Conservation (phyloP, 257 asterid species). For the Nicotiana tomentosiformis region DNA sequence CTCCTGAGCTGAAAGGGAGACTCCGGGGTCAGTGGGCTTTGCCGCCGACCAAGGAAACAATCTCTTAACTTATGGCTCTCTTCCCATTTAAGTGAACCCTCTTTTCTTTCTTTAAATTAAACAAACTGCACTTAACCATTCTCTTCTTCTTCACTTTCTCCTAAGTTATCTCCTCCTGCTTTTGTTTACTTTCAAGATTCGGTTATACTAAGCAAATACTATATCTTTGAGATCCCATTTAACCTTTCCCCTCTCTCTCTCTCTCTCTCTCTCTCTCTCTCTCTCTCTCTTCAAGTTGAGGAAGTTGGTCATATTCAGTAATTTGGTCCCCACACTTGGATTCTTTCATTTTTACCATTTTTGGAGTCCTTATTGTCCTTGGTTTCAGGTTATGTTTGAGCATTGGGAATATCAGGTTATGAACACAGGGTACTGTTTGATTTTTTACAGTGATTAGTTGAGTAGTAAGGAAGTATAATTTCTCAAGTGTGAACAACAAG, state of each 20-base stretch:
- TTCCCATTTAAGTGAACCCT: slow-evolving; percentile 48
- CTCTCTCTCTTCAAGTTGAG: slow-evolving; percentile 24
- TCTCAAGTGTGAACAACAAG: slow-evolving; percentile 11
- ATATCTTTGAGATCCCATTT: slow-evolving; percentile 47
- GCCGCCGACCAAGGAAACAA: slow-evolving; percentile 92
- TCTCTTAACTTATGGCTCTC: slow-evolving; percentile 41
- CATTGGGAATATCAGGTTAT: slow-evolving; percentile 35
- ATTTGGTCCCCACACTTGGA: slow-evolving; percentile 62
- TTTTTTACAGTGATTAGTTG: slow-evolving; percentile 34
- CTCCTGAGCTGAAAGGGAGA: slow-evolving; percentile 74
- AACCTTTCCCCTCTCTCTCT: slow-evolving; percentile 2
- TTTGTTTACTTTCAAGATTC: slow-evolving; percentile 60
- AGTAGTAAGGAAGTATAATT: slow-evolving; percentile 29
- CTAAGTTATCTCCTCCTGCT: slow-evolving; percentile 20
- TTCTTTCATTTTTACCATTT: slow-evolving; percentile 33
- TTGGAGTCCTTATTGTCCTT: slow-evolving; percentile 28
- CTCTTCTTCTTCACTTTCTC: slow-evolving; percentile 8
- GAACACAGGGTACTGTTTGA: slow-evolving; percentile 21
- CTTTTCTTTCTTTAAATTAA: slow-evolving; percentile 30
- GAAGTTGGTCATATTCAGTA: slow-evolving; percentile 39
- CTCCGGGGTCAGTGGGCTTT: slow-evolving; percentile 85
- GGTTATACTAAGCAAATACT: slow-evolving; percentile 45
- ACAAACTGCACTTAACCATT: slow-evolving; percentile 15
- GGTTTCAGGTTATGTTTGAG: slow-evolving; percentile 41
- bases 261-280: not conserved